Evolutionary conservation across 805 yeast species (phyloP).

Genomic region (Priceomyces carsonii): DNA sequence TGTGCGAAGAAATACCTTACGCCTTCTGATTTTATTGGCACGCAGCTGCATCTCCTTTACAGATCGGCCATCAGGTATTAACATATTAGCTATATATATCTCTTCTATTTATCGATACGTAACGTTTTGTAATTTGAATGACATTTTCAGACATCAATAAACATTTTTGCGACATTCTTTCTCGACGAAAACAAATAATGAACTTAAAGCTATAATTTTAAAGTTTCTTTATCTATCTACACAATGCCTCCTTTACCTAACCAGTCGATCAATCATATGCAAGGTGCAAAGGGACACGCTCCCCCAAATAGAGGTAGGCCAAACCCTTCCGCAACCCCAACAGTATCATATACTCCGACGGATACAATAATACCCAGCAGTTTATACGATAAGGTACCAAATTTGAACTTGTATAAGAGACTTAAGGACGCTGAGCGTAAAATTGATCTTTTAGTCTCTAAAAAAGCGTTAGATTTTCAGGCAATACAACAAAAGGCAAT

Average conservation of each 20-base stretch:
- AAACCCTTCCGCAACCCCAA: slow-evolving; percentile 36
- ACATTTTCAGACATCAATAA: too few species aligned
- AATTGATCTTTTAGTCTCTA: slow-evolving; percentile 76
- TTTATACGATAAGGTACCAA: slow-evolving; percentile 53
- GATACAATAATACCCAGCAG: slow-evolving; percentile 39
- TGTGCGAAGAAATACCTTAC: slow-evolving; percentile 14
- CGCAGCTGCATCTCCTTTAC: neutral
- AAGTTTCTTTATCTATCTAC: too few species aligned
- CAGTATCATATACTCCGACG: slow-evolving; percentile 43
- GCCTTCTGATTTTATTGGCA: slow-evolving; percentile 18
- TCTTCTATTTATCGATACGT: too few species aligned
- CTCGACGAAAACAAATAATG: too few species aligned
- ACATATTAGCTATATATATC: too few species aligned
- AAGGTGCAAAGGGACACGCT: slow-evolving; percentile 6
- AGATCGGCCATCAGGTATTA: too few species aligned
- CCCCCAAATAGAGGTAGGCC: slow-evolving; percentile 25
- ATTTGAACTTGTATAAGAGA: slow-evolving; percentile 69
- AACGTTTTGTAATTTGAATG: too few species aligned
- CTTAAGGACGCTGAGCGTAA: slow-evolving; percentile 79
- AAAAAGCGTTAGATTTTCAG: slow-evolving; percentile 84
- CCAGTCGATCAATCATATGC: slow-evolving; percentile 10
- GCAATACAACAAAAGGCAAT: slow-evolving; percentile 50
- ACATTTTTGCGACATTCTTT: too few species aligned
- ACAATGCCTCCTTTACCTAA: slow-evolving; percentile 18
- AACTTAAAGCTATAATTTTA: too few species aligned